Evolutionary conservation across 345 rosid genomes (phyloP).

Genomic region (Geranium brycei): DNA sequence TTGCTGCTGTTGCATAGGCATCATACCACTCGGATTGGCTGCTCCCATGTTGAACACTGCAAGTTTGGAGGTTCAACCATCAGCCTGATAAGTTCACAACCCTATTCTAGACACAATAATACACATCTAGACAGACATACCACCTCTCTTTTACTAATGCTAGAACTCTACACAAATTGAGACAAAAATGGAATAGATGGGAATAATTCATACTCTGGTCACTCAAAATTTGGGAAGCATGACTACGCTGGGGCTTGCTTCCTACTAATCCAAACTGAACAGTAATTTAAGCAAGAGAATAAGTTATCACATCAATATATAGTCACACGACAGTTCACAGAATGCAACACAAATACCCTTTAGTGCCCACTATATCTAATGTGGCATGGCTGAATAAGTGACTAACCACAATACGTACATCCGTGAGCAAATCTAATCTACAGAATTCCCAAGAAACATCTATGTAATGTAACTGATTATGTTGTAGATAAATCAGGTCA

Average conservation of each 20-base stretch:
- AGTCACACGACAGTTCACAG: background rate
- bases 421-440: background rate
- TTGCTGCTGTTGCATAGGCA: conserved; percentile 34
- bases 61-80: conserved; percentile 11
- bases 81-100: background rate
- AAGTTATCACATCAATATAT: background rate
- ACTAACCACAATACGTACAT: background rate
- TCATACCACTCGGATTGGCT: conserved; percentile 51
- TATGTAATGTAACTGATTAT: background rate
- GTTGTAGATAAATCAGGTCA: too few relatives aligned
- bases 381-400: too few relatives aligned
- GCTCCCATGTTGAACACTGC: conserved; percentile 77
- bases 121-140: too few relatives aligned
- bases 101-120: too few relatives aligned
- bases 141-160: too few relatives aligned
- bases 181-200: conserved; percentile 1
- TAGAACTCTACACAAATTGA: background rate
- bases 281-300: conserved; percentile 6
- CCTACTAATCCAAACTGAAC: conserved; percentile 73
- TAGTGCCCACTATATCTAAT: too few relatives aligned
- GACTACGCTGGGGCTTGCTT: conserved; percentile 57
- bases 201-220: conserved; percentile 46
- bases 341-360: too few relatives aligned
- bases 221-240: conserved; percentile 53
- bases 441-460: background rate